Conservation (phyloP, 164 flowering plant species). For the Vitis vinifera region ASM3070453v1 NC_081820.1:20621501-20622000, state of each 20-base stretch:
- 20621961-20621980: background rate
- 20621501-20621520: no score
- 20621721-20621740: background rate
- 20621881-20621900: no score
- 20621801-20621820: constrained; percentile 26
- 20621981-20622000: background rate
- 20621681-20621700: no score
- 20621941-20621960: background rate
- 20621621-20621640: background rate
- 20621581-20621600: constrained; percentile 1
- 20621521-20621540: no score
- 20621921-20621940: no score
- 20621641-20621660: no score
- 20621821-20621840: constrained; percentile 57
- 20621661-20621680: no score
- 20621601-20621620: background rate
- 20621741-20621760: background rate
- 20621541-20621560: no score
- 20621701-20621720: no score
- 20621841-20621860: constrained; percentile 70
- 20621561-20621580: background rate
- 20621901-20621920: no score
- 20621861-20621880: constrained; percentile 55
- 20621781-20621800: constrained; percentile 30
- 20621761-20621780: constrained; percentile 48